These are phyloP conservation scores for Spergularia bocconei DNA, from an alignment of 148 eudicot genomes.

Conservation along the genomic window DNA sequence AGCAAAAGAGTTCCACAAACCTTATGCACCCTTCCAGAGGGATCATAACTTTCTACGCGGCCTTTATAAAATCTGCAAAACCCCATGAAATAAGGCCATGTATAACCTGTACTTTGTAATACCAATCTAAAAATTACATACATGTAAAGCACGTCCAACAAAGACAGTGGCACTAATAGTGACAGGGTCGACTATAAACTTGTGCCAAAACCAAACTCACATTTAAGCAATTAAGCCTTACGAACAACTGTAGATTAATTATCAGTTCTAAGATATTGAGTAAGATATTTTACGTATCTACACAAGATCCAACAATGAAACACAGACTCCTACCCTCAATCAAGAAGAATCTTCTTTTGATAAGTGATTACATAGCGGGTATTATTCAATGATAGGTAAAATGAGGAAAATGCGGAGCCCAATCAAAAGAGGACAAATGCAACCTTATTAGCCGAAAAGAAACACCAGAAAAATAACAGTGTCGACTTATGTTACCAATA, in stretches of 20 bases:
- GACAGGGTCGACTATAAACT: background rate
- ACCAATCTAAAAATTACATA: background rate
- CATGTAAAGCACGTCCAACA: background rate
- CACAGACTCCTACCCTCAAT: background rate
- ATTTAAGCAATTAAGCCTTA: background rate
- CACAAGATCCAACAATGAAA: background rate
- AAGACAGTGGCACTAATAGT: background rate
- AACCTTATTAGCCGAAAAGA: background rate
- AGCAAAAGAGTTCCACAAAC: slow-evolving; percentile 32
- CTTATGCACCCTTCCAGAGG: slow-evolving; percentile 54
- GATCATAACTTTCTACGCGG: slow-evolving; percentile 45
- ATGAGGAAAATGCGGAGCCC: background rate
- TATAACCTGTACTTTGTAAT: background rate
- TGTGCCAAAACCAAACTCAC: background rate
- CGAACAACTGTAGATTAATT: background rate
- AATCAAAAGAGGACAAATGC: background rate
- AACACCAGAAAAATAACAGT: background rate
- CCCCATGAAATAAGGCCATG: background rate
- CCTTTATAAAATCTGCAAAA: slow-evolving; percentile 74
- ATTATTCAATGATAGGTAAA: background rate
- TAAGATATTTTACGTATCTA: background rate
- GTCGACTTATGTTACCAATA: no score
- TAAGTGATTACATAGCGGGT: background rate
- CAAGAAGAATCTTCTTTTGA: background rate
- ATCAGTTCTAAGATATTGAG: background rate